A percentile compares a stretch with the other conserved stretches of the same genome.
phyloP scores from a whole-genome alignment of 139 green algal genomes.

The Spirogloea muscicola region DNA sequence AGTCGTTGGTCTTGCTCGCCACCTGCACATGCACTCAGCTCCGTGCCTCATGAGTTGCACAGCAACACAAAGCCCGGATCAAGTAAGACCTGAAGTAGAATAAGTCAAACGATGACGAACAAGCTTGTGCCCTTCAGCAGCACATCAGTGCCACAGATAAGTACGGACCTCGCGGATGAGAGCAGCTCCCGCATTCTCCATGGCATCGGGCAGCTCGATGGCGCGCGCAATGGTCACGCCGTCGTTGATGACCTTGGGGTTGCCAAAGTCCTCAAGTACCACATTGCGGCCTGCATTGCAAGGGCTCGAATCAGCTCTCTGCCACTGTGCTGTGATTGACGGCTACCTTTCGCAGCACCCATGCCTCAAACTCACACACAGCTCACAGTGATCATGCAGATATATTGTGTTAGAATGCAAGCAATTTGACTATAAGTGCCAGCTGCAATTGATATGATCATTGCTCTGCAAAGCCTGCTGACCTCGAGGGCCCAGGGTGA shows the following conservation, averaged over 20 bases:
- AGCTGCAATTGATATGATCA: background rate
- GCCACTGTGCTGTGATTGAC: background rate
- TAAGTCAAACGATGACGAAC: background rate
- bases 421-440: background rate
- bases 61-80: background rate
- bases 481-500: constrained; percentile 94
- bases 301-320: background rate
- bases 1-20: constrained; percentile 92
- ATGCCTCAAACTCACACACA: constrained; percentile 7
- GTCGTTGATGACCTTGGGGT: constrained; percentile 97
- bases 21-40: constrained; percentile 46
- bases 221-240: constrained; percentile 93
- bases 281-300: constrained; percentile 82
- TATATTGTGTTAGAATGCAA: constrained; percentile 2
- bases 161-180: constrained; percentile 89
- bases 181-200: constrained; percentile 95
- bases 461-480: background rate
- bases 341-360: constrained; percentile 3
- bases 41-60: background rate
- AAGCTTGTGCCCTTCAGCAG: background rate
- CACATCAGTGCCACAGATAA: no score
- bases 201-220: constrained; percentile 88
- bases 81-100: background rate
- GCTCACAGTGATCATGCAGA: background rate
- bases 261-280: constrained; percentile 93